phyloP scores from a whole-genome alignment of 2,329 filamentous ascomycete genomes.

The Exophiala calicioides region DNA sequence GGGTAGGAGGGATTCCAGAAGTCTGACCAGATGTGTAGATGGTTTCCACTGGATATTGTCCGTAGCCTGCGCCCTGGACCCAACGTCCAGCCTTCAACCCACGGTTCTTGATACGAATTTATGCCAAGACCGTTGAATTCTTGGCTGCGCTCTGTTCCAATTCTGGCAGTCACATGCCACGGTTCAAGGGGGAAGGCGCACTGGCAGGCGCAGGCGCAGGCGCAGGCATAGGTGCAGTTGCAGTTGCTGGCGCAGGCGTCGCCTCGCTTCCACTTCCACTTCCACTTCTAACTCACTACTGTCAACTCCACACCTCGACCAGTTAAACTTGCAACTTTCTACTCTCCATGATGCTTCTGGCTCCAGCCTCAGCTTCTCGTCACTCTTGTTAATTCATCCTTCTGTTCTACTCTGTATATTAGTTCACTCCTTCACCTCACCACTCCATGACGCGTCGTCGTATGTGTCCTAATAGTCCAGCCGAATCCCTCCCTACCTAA shows the following conservation, averaged over 20 bases:
- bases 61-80: no score
- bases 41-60: no score
- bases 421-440: conserved; percentile 5
- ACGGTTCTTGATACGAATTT: background rate
- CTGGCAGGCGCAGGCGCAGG: background rate
- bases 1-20: no score
- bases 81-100: no score
- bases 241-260: no score
- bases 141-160: background rate
- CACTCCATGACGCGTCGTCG: background rate
- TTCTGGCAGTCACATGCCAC: no score
- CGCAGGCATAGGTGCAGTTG: no score
- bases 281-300: no score
- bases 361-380: conserved; percentile 2
- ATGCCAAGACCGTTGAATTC: background rate
- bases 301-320: no score
- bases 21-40: no score
- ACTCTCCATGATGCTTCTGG: background rate
- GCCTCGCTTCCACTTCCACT: background rate
- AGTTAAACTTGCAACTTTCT: background rate
- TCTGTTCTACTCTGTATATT: conserved; percentile 12
- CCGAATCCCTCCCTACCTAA: conserved; percentile 1
- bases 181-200: background rate
- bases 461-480: conserved; percentile 12
- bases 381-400: background rate